phyloP scores from a whole-genome alignment of 2,329 filamentous ascomycete species.

The Phyllosticta citribraziliensis region DNA sequence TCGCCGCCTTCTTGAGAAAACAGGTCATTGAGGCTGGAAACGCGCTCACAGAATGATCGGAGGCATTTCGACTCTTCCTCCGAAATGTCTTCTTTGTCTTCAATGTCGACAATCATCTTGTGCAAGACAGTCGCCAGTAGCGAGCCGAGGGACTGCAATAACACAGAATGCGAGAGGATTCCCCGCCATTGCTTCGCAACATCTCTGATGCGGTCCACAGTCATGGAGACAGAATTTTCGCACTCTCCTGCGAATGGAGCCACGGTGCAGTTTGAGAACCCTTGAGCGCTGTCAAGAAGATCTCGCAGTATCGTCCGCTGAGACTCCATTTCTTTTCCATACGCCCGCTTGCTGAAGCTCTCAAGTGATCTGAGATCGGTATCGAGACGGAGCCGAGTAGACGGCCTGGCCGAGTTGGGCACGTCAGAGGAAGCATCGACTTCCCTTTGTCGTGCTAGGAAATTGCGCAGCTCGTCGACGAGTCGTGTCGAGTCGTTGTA shows the following conservation, averaged over 20 bases:
- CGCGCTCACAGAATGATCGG: slow-evolving; percentile 45
- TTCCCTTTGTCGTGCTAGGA: slow-evolving; percentile 36
- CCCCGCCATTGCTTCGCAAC: slow-evolving; percentile 48
- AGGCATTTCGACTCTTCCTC: slow-evolving; percentile 52
- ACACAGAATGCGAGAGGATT: slow-evolving; percentile 48
- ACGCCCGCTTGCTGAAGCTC: slow-evolving; percentile 50
- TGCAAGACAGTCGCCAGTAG: slow-evolving; percentile 47
- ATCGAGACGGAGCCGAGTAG: slow-evolving; percentile 37
- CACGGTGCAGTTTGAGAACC: slow-evolving; percentile 50
- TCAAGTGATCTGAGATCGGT: slow-evolving; percentile 47
- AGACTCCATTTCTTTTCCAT: slow-evolving; percentile 54
- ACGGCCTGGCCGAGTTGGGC: slow-evolving; percentile 22
- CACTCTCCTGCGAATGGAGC: slow-evolving; percentile 51
- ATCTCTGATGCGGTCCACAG: slow-evolving; percentile 47
- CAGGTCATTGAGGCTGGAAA: slow-evolving; percentile 47
- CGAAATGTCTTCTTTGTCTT: slow-evolving; percentile 54
- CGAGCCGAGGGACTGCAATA: slow-evolving; percentile 53
- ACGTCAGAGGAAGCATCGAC: slow-evolving; percentile 22
- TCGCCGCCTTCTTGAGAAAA: slow-evolving; percentile 35
- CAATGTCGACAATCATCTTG: slow-evolving; percentile 52
- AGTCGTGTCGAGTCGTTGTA: slow-evolving; percentile 56
- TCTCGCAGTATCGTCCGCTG: slow-evolving; percentile 54
- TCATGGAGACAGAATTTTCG: slow-evolving; percentile 48
- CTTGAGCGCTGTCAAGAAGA: slow-evolving; percentile 53
- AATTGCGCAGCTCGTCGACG: slow-evolving; percentile 41